Evolutionary conservation across 331 rosid genomes (phyloP), one percentile per base, ranked within the genome.

Genomic region (Saraca asoca): DNA sequence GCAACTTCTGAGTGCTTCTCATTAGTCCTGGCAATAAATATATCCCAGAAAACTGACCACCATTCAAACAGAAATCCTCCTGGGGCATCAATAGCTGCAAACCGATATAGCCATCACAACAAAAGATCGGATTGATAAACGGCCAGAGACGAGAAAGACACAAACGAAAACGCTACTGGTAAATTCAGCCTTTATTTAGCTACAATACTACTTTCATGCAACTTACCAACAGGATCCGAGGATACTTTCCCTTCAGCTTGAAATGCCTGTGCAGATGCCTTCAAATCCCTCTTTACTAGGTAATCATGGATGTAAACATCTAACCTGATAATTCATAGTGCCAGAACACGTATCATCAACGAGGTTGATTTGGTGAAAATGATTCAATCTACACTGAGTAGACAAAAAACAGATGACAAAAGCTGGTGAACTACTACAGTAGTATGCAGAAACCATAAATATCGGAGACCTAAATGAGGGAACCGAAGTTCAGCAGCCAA

Each of bases 31-130:
- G 99, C 99, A 72, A 94, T 94, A 67, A 94, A 94, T 58, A 94
- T 94, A 76, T 94, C 98, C 98, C 98, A 94, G 88, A 94, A 94
- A 79, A 94, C 97, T 9, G 99, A 94, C 99, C 99, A 94, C 99
- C 99, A 94, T 75, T 94, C 99, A 5, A 94, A 94, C 58, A 94
- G 85, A 79, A 94, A 94, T 52, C 99, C 99, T 61, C 99, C 97
- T 0, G 99, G 99, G 7, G 99, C 99, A 85, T 94, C 99, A 75
- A 94, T 94, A 49, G 99, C 99, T 94, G 88, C 51, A 82, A 75
- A 54, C 57, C 69, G 84, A 82, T 20, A 35, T 48, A 48, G 37
- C 64, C 42, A 73, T 13, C 49, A 65, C 64, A 35, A 17, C 33
- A 73, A 74, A 35, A 12, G 38, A 19, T 13, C 12, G 29, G 68